phyloP scores from a whole-genome alignment of 768 basidiomycete species.

The Chlorophyllum brunneum region DNA sequence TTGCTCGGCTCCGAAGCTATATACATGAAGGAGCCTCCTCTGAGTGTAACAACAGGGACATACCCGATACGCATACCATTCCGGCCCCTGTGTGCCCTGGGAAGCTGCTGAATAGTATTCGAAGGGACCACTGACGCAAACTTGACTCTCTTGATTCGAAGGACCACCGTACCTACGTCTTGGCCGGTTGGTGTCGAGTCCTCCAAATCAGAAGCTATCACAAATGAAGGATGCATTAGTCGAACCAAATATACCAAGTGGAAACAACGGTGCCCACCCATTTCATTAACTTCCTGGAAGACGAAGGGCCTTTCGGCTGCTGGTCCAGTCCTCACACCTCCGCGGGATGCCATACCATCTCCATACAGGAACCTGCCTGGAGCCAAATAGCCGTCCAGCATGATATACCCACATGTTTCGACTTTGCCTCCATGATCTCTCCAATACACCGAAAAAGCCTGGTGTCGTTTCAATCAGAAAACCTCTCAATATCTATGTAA shows the following conservation, averaged over 20 bases:
- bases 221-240: no score
- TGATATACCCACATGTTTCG: slow-evolving; percentile 57
- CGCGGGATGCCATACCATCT: slow-evolving; percentile 47
- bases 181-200: slow-evolving; percentile 19
- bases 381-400: slow-evolving; percentile 59
- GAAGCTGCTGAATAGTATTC: slow-evolving; percentile 39
- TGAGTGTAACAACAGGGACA: neutral
- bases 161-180: slow-evolving; percentile 48
- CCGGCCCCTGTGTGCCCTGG: slow-evolving; percentile 24
- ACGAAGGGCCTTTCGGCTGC: slow-evolving; percentile 56
- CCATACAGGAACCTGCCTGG: slow-evolving; percentile 64
- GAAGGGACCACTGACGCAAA: slow-evolving; percentile 32
- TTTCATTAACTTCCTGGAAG: slow-evolving; percentile 42
- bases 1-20: slow-evolving; percentile 47
- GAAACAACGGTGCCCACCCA: slow-evolving; percentile 24
- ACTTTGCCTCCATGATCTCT: slow-evolving; percentile 51
- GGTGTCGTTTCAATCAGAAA: neutral
- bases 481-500: neutral
- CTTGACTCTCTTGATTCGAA: slow-evolving; percentile 47
- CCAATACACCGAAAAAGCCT: slow-evolving; percentile 66
- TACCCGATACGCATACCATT: slow-evolving; percentile 48
- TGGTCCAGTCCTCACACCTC: slow-evolving; percentile 47
- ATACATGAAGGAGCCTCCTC: neutral
- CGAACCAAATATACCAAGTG: no score
- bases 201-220: slow-evolving; percentile 14